These are phyloP conservation scores for Penicillium psychrofluorescens DNA, from an alignment of 495 filamentous ascomycete species.

Conservation along the genomic window DNA sequence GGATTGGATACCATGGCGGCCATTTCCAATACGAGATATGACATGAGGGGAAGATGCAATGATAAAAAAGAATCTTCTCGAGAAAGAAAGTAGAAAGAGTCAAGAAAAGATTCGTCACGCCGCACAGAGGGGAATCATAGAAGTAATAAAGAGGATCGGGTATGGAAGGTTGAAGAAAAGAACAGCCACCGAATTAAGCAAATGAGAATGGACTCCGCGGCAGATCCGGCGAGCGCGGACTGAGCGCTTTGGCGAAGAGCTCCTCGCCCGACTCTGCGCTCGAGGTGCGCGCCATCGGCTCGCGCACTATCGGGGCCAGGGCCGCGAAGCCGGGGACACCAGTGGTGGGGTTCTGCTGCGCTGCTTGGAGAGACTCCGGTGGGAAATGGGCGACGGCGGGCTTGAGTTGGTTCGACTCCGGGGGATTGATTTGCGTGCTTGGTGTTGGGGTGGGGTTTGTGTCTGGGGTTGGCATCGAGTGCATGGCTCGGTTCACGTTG, in stretches of 20 bases:
- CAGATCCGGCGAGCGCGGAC: conserved; percentile 72
- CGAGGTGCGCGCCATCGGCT: conserved; percentile 13
- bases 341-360: conserved; percentile 27
- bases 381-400: conserved; percentile 30
- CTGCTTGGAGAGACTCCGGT: conserved; percentile 32
- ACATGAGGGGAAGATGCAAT: conserved; percentile 6
- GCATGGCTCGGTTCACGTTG: conserved; percentile 15
- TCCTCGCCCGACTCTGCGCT: conserved; percentile 57
- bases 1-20: conserved; percentile 5
- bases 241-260: conserved; percentile 74
- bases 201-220: conserved; percentile 65
- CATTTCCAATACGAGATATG: conserved; percentile 9
- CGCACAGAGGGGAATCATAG: conserved; percentile 23
- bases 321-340: conserved; percentile 26
- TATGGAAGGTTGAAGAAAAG: neutral
- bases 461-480: conserved; percentile 21
- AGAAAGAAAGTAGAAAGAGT: conserved; percentile 2
- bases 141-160: conserved; percentile 9
- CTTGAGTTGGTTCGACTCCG: conserved; percentile 10
- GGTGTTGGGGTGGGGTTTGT: conserved; percentile 18
- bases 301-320: conserved; percentile 21
- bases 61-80: neutral
- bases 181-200: conserved; percentile 10
- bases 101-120: conserved; percentile 13
- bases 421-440: conserved; percentile 1